Base-by-base conservation (phyloP, 108 stramenopile genomes). In the Cylindrotheca fusiformis region DNA sequence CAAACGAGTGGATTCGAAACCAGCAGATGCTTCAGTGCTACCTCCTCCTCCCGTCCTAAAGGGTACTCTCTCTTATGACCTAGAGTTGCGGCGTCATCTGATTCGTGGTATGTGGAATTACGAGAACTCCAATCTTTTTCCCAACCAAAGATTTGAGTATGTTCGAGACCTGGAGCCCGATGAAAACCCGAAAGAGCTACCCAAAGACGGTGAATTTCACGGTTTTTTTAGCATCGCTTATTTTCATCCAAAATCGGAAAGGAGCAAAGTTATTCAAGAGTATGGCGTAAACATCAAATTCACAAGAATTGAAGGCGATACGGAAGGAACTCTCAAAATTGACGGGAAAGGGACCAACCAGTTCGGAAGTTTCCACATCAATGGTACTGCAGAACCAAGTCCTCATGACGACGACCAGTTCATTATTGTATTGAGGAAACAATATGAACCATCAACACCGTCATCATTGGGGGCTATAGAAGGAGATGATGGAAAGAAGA, bases 21-120 rank as follows among this genome's bases (percentile, higher is more conserved):
- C 63, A 65, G 59, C 22, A 58, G 71, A 44, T 27, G 30, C 62
- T n/a, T 19, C 17, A 20, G 52, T n/a, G 1, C 41, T 51, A 27
- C 72, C 74, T 22, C 78, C 73, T 55, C 74, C 76, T 27, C 85
- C 85, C 25, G 76, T 86, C 3, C 68, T 92, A 32, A 71, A 60
- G 47, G 93, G 93, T 21, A 90, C 87, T 0, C 77, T 91, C 26
- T 87, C 86, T n/a, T 94, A 85, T 65, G 76, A 82, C 22, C 63
- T 76, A 30, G 76, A 78, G 53, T 25, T 65, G n/a, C 74, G 90
- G 12, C 82, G 87, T 10, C 93, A 94, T 51, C 55, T 84, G 28
- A 90, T 94, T 61, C 85, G 87, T 21, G 93, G 93, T 8, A 91
- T 74, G 68, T 94, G 93, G 93, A 90, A 90, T 36, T 94, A 78